Conservation (phyloP, 495 filamentous ascomycete species). For the Melanomma pulvis-pyrius region DNA sequence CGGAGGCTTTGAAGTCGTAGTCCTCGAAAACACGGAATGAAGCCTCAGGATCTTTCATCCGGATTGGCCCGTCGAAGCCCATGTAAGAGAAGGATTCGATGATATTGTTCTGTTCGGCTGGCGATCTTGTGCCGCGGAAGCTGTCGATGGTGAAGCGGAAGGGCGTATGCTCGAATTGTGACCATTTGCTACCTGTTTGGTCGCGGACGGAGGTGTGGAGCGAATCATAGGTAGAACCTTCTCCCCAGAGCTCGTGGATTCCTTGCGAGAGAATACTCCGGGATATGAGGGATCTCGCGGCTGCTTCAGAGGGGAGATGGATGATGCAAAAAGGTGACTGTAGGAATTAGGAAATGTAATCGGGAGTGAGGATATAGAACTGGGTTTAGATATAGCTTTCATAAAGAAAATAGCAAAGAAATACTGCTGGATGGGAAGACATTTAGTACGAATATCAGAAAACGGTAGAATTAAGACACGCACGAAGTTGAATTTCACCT, state of each 20-base stretch:
- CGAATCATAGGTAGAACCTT: slow-evolving; percentile 64
- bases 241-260: slow-evolving; percentile 88
- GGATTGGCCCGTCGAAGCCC: slow-evolving; percentile 73
- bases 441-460: neutral
- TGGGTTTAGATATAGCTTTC: neutral
- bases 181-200: slow-evolving; percentile 52
- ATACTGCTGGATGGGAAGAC: too few relatives aligned
- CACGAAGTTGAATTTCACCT: slow-evolving; percentile 24
- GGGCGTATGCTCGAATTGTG: slow-evolving; percentile 58
- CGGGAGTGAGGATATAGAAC: neutral
- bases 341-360: neutral
- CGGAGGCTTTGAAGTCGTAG: slow-evolving; percentile 59
- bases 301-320: slow-evolving; percentile 63
- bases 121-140: slow-evolving; percentile 69
- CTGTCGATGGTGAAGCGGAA: slow-evolving; percentile 84
- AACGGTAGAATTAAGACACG: neutral
- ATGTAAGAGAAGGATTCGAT: slow-evolving; percentile 83
- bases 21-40: slow-evolving; percentile 81
- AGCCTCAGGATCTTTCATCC: slow-evolving; percentile 69
- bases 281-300: slow-evolving; percentile 65
- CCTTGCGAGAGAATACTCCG: slow-evolving; percentile 79
- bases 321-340: slow-evolving; percentile 90
- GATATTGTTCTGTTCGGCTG: slow-evolving; percentile 61
- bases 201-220: slow-evolving; percentile 65
- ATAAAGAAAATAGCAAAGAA: slow-evolving; percentile 8